Base-by-base conservation (phyloP, 2,329 filamentous ascomycete species). In the Grosmannia serpens region DNA sequence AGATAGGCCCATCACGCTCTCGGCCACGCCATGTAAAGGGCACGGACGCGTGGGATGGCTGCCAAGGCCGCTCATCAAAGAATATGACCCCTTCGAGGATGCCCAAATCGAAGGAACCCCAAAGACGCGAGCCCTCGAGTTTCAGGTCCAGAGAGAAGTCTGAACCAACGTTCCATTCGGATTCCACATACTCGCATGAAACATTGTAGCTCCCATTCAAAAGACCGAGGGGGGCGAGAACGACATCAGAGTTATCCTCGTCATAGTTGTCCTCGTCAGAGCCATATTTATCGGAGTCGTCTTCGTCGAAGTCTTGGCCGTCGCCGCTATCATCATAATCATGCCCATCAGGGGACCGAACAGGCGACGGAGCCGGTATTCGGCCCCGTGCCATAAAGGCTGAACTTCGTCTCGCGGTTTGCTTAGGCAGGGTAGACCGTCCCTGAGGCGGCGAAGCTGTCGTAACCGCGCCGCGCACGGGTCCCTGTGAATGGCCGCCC, bases 21-120 rank as follows among this genome's bases (percentile, higher is more conserved):
- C 51, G 50, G 56, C 51, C 56, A 49, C 56, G 56, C 51, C 56
- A 58, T 1, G 13, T 47, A 27, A 58, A 54, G 27, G 56, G 51
- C 4, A 54, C 9, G 22, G 22, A 9, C 7, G 20, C 35, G 29
- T 54, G 29, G 38, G 56, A 58, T 44, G 56, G 54, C 29, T 58
- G 20, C 50, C 51, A 58, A 10, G 56, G 51, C 38, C 56, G 56
- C 22, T 58, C 51, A 1, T 49, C 27, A 26, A 58, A 58, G 22
- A 53, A 27, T 41, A 58, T 33, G 51, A 58, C 51, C 11, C 56
- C 56, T 27, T 53, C 26, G 38, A 58, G 6, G 50, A 58, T 58
- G 41, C 56, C 56, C 35, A 58, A 33, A 31, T 58, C 56, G 31
- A 58, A 58, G 22, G 50, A 35, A 31, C 50, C 56, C 56, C 56